phyloP scores from a whole-genome alignment of 2,329 filamentous ascomycete genomes.

The Botrytis fragariae region DNA sequence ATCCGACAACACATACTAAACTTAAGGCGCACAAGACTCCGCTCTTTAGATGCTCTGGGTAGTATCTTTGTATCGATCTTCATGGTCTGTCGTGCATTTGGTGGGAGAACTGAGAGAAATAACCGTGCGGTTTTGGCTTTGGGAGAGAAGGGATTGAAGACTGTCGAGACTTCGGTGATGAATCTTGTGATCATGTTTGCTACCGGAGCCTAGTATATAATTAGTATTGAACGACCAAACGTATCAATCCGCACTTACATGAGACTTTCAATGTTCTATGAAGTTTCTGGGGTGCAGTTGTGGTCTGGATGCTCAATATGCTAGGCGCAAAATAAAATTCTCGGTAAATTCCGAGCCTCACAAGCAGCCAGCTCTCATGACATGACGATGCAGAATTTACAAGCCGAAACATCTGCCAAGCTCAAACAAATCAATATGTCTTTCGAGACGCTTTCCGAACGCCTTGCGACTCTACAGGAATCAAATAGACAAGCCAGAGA shows the following conservation, averaged over 20 bases:
- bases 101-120: conserved; percentile 81
- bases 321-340: conserved; percentile 10
- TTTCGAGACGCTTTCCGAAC: conserved; percentile 60
- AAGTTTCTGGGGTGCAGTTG: conserved; percentile 4
- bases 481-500: conserved; percentile 56
- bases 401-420: not conserved
- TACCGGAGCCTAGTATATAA: not conserved
- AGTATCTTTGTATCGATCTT: conserved; percentile 76
- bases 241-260: conserved; percentile 3
- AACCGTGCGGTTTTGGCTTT: conserved; percentile 79
- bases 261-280: not conserved
- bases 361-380: conserved; percentile 2
- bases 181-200: conserved; percentile 76
- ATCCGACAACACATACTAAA: conserved; percentile 63
- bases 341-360: conserved; percentile 13
- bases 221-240: not conserved
- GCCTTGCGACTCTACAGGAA: conserved; percentile 59
- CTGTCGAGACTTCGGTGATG: conserved; percentile 78
- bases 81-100: conserved; percentile 74
- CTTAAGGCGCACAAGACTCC: conserved; percentile 70
- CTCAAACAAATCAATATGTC: conserved; percentile 46
- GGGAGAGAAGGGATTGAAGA: conserved; percentile 88
- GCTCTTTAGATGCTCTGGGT: conserved; percentile 64
- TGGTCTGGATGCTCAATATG: conserved; percentile 5
- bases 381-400: not conserved